Conservation (phyloP, 495 filamentous ascomycete species). For the Trichoderma erinaceum region DNA sequence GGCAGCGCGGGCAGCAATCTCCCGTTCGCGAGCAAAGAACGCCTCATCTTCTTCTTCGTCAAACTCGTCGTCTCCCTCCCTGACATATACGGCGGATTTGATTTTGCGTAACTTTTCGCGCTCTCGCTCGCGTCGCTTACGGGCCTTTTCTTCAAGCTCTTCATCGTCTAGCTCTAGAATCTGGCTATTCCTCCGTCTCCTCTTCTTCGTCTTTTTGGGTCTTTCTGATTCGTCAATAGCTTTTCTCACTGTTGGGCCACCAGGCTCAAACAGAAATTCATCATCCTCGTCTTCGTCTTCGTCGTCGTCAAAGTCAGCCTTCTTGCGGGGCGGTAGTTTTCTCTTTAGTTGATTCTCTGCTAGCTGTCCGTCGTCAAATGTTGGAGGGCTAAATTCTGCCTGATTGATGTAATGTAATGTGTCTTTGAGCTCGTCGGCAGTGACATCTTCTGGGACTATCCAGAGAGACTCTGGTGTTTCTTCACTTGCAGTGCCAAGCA, state of each 20-base stretch:
- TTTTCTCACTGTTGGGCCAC: conserved; percentile 53
- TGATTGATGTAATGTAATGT: conserved; percentile 57
- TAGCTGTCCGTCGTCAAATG: conserved; percentile 60
- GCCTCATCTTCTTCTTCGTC: conserved; percentile 58
- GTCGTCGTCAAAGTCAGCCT: conserved; percentile 56
- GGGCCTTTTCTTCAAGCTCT: conserved; percentile 38
- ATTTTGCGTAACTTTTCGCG: conserved; percentile 64
- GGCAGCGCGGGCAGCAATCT: conserved; percentile 20
- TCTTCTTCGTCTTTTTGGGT: conserved; percentile 40
- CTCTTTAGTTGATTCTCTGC: conserved; percentile 72
- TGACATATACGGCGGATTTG: conserved; percentile 77
- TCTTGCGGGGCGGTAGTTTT: conserved; percentile 49
- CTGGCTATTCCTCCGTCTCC: conserved; percentile 34
- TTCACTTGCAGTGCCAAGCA: conserved; percentile 56
- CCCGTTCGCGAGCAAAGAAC: conserved; percentile 68
- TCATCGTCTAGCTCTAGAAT: conserved; percentile 42
- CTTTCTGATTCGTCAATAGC: conserved; percentile 41
- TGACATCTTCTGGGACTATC: conserved; percentile 65
- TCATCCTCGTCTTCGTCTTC: conserved; percentile 53
- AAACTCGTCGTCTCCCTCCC: conserved; percentile 73
- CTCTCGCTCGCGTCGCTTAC: conserved; percentile 50
- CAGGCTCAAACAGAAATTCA: conserved; percentile 58
- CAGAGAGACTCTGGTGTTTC: conserved; percentile 67
- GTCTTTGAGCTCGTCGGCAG: conserved; percentile 56
- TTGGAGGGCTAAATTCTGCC: conserved; percentile 63